phyloP scores from a whole-genome alignment of 176 grass and related monocot species.

The Aegilops tauschii region DNA sequence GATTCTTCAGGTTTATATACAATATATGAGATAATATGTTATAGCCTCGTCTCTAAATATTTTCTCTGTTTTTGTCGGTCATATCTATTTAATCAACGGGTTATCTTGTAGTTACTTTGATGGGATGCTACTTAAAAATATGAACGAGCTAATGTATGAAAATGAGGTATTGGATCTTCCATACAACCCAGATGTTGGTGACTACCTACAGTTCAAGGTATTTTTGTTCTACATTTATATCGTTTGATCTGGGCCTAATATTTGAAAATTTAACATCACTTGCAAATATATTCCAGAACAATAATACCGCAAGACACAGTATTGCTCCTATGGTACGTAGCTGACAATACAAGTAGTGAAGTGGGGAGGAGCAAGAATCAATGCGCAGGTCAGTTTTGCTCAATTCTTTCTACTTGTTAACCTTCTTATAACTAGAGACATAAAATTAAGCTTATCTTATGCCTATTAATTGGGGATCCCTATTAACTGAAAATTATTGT shows the following conservation, averaged over 20 bases:
- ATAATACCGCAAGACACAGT: not conserved
- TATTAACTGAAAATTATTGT: not conserved
- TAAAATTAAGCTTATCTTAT: not conserved
- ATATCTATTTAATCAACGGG: not conserved
- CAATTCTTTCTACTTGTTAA: not conserved
- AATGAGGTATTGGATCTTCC: not conserved
- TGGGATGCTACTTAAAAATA: not conserved
- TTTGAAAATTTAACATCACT: not conserved
- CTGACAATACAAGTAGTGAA: not conserved
- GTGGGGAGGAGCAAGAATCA: not conserved
- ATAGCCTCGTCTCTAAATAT: not conserved
- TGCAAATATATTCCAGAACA: not conserved
- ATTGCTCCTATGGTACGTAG: not conserved
- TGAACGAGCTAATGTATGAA: not conserved
- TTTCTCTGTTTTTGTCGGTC: not conserved
- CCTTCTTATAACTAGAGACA: not conserved
- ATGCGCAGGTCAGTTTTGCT: not conserved
- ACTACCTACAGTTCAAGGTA: not conserved
- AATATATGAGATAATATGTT: not conserved
- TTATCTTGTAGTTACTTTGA: constrained; percentile 1
- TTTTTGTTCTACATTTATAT: not conserved
- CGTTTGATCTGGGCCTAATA: not conserved
- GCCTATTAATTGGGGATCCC: not conserved
- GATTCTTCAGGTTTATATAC: constrained; percentile 4
- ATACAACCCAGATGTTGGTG: not conserved